A percentile compares a stretch with the other conserved stretches of the same genome.
Conservation (phyloP, 176 grass and related monocot genomes). For the Zoysia pacifica region DNA sequence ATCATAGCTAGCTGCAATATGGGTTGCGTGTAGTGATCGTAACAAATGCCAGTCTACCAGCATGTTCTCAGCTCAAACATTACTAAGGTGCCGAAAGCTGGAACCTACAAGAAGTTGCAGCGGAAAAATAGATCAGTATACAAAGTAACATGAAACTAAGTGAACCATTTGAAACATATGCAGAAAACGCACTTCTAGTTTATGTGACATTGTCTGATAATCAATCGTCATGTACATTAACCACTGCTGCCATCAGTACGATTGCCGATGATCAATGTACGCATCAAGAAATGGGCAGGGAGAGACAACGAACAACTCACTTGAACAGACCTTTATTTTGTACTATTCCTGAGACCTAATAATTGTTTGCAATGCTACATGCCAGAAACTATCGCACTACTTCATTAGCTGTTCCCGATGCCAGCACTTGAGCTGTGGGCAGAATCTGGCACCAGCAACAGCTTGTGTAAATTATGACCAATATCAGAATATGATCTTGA, state of each 20-base stretch:
- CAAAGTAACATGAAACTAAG: neutral
- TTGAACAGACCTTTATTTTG: neutral
- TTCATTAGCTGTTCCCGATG: neutral
- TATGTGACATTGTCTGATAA: neutral
- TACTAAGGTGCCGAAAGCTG: neutral
- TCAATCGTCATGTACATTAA: neutral
- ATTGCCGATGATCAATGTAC: neutral
- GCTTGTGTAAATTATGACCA: neutral
- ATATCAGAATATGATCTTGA: neutral
- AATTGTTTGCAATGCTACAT: neutral
- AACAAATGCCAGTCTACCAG: conserved; percentile 26
- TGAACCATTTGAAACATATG: neutral
- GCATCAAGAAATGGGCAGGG: neutral
- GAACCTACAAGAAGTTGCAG: conserved; percentile 16
- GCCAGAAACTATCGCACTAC: neutral
- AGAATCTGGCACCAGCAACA: conserved; percentile 7
- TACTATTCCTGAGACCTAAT: neutral
- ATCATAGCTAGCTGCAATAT: neutral
- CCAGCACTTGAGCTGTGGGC: neutral
- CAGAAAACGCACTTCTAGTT: neutral
- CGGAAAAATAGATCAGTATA: neutral
- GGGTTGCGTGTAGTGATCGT: neutral
- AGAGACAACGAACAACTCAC: neutral
- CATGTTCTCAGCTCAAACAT: neutral
- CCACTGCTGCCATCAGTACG: neutral